A percentile compares a stretch with the other conserved stretches of the same genome.
Evolutionary conservation across 169 alveolate species (phyloP).

Genomic region (Plasmodium knowlesi): DNA sequence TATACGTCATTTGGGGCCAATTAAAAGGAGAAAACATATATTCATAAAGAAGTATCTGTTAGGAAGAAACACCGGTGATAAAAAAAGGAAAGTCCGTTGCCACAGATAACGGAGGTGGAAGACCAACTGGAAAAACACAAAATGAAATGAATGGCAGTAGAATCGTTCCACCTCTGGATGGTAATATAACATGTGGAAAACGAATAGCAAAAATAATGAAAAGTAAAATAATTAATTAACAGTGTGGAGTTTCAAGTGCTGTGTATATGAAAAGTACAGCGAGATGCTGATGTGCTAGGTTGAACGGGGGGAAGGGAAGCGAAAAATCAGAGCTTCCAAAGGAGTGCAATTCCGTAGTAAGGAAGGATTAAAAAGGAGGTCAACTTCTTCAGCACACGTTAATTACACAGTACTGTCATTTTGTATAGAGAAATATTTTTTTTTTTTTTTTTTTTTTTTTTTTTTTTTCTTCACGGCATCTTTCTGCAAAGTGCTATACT

Average conservation of each 20-base stretch:
- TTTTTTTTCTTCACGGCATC: neutral
- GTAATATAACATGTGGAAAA: neutral
- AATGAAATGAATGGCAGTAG: neutral
- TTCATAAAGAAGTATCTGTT: neutral
- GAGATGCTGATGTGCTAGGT: neutral
- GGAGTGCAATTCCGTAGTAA: neutral
- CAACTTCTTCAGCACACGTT: neutral
- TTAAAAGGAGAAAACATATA: neutral
- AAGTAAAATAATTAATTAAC: neutral
- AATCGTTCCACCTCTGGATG: neutral
- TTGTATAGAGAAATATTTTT: neutral
- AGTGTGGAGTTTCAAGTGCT: neutral
- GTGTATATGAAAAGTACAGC: neutral
- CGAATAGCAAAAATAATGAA: neutral
- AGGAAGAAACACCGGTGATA: neutral
- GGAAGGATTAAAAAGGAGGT: neutral
- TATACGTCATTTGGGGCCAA: neutral
- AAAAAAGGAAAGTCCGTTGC: neutral
- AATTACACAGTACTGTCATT: neutral
- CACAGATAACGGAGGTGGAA: neutral
- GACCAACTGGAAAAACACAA: neutral
- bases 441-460: neutral
- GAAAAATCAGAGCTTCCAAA: neutral
- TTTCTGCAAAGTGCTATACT: neutral
- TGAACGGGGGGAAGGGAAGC: neutral